A percentile compares a stretch with the other conserved stretches of the same genome.
Evolutionary conservation across 75 land plant species (phyloP).

Genomic region (Isoetes taiwanensis): DNA sequence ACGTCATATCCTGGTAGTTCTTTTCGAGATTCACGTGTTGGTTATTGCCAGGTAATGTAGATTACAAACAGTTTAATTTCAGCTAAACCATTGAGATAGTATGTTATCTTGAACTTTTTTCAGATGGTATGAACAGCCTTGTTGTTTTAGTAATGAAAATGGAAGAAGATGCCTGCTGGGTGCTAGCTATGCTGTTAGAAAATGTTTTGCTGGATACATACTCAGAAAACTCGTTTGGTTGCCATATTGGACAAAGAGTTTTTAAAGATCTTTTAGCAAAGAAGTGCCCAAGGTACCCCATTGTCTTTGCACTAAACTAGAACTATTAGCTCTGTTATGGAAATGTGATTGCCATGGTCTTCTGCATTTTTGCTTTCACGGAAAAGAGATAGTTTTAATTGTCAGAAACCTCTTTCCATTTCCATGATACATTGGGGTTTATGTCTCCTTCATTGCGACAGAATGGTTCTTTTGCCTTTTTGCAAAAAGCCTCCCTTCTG

Average conservation of each 20-base stretch:
- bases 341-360: no score
- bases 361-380: no score
- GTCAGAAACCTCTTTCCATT: no score
- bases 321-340: no score
- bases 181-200: constrained; percentile 89
- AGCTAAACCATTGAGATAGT: background rate
- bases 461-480: constrained; percentile 97
- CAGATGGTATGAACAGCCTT: constrained; percentile 87
- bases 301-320: no score
- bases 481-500: constrained; percentile 92
- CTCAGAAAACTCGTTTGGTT: constrained; percentile 71
- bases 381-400: no score
- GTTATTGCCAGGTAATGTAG: constrained; percentile 75
- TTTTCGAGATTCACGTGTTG: constrained; percentile 93
- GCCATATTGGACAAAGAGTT: constrained; percentile 95
- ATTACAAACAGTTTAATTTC: background rate
- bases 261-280: constrained; percentile 76
- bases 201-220: constrained; percentile 84
- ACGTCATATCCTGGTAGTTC: constrained; percentile 85
- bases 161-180: constrained; percentile 98
- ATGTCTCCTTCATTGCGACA: constrained; percentile 84
- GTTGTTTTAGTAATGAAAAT: constrained; percentile 92
- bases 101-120: background rate
- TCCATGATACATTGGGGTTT: constrained; percentile 73
- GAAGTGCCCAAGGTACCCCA: constrained; percentile 61